These are phyloP conservation scores for Debaryomycetaceae sp. DNA, from an alignment of 1,139 yeast genomes.

Conservation along the genomic window DNA sequence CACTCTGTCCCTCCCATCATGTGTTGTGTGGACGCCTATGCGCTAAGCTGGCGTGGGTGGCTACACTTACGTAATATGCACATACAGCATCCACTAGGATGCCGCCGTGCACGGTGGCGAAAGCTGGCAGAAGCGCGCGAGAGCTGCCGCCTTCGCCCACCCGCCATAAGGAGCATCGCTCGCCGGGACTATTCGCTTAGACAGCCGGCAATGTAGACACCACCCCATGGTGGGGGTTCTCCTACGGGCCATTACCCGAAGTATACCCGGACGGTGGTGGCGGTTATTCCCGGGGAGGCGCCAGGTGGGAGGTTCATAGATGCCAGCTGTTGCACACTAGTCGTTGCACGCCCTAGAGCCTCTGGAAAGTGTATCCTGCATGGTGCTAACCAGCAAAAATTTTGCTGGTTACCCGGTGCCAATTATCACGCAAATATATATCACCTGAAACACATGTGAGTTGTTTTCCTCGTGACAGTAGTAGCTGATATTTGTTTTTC, in stretches of 20 bases:
- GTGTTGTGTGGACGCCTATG: background rate
- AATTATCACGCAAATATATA: slow-evolving; percentile 8
- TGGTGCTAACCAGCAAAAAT: background rate
- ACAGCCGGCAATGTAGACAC: too few species aligned
- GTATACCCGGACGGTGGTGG: too few species aligned
- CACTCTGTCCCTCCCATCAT: background rate
- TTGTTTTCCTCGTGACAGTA: slow-evolving; percentile 23
- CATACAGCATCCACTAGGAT: background rate
- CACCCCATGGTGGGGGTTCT: too few species aligned
- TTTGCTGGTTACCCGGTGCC: slow-evolving; percentile 11
- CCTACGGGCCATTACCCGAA: too few species aligned
- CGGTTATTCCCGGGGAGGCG: too few species aligned
- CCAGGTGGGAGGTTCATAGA: too few species aligned
- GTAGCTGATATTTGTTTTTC: background rate
- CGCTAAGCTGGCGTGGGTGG: background rate
- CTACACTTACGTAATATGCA: background rate
- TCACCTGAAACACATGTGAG: slow-evolving; percentile 31
- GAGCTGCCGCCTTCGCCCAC: too few species aligned
- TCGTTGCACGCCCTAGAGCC: too few species aligned
- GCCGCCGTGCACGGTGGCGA: background rate
- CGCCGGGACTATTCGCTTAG: too few species aligned
- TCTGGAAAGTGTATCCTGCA: background rate
- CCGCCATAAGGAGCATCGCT: too few species aligned
- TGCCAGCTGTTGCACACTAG: too few species aligned
- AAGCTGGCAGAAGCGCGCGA: background rate